These are phyloP conservation scores for Pleurotus ostreatus DNA, from an alignment of 768 basidiomycete genomes.

Conservation along the genomic window DNA sequence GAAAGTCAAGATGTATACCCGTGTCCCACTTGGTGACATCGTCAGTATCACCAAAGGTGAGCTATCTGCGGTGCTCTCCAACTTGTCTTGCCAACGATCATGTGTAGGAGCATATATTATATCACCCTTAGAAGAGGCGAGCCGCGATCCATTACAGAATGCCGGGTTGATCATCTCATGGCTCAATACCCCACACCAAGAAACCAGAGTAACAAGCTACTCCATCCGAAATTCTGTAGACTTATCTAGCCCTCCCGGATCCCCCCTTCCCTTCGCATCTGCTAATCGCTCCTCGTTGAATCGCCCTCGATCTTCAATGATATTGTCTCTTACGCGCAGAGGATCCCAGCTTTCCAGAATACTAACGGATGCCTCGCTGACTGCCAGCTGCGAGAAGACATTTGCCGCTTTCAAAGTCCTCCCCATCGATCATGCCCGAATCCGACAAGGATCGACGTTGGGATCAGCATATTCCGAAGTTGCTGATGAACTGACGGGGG, in stretches of 20 bases:
- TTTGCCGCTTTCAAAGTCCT: conserved; percentile 80
- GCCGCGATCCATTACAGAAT: conserved; percentile 84
- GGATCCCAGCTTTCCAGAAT: conserved; percentile 30
- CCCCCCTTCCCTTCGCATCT: conserved; percentile 13
- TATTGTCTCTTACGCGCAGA: conserved; percentile 14
- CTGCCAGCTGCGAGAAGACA: conserved; percentile 29
- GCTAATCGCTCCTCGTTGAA: conserved; percentile 4
- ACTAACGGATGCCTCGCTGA: conserved; percentile 26
- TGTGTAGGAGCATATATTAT: conserved; percentile 87
- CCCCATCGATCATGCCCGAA: conserved; percentile 62
- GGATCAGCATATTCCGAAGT: conserved; percentile 46
- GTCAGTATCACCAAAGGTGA: conserved; percentile 73
- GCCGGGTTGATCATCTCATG: conserved; percentile 85
- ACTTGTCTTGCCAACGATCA: neutral
- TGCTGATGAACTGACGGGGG: conserved; percentile 57
- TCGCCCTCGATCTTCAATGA: conserved; percentile 1
- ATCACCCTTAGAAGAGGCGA: conserved; percentile 89
- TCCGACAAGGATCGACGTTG: conserved; percentile 42
- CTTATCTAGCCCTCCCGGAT: conserved; percentile 15
- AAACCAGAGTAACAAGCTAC: conserved; percentile 80
- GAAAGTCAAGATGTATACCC: conserved; percentile 86
- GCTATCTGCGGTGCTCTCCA: conserved; percentile 1
- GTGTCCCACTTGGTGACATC: conserved; percentile 84
- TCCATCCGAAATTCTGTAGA: conserved; percentile 71
- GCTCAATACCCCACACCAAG: conserved; percentile 57